Evolutionary conservation across 2,329 filamentous ascomycete genomes (phyloP), one percentile per base, ranked within the genome.

Genomic region (Didymella glomerata): DNA sequence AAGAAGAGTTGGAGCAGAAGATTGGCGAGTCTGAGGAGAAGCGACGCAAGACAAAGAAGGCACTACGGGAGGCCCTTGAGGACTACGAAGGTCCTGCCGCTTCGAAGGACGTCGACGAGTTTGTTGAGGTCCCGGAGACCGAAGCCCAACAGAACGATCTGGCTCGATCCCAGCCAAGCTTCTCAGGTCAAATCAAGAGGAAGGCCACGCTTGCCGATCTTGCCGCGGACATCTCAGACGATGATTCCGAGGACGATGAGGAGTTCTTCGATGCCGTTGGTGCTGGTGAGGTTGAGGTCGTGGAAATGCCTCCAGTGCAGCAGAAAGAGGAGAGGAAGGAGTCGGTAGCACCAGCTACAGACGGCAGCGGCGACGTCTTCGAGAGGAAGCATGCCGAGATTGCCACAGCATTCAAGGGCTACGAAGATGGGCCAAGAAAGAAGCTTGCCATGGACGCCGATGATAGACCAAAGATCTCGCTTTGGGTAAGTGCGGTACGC

Each of bases 221-320:
- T 44, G 84, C 82, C n/a, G 87, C 90, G 58, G 78, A 80, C 36
- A 77, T 83, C 28, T 95, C 91, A 9, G 88, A 87, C 51, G 84
- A 83, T 0, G 93, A 94, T 53, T 91, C 88, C 3, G 75, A 92
- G 3, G 90, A 91, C 32, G 92, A 92, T 47, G 90, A 97, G 51
- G 94, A 98, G 74, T 99, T 99, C 76, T 99, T 98, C 68, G 95
- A 99, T 78, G 95, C 95, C 9, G 90, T 99, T 6, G 95, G 96
- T 76, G 91, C 93, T 41, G 95, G 95, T 14, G 91, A 95, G 70
- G 91, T 98, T 16, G 89, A 96, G 67, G 88, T 96, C 7, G 81
- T 90, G 4, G 87, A 89, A 57, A 83, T 92, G 79, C 87, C 89
- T 14, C 64, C 68, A 4, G 42, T 71, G 11, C 64, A 58, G 44